Base-by-base conservation (phyloP, 805 yeast species). In the Metschnikowia cubensis region DNA sequence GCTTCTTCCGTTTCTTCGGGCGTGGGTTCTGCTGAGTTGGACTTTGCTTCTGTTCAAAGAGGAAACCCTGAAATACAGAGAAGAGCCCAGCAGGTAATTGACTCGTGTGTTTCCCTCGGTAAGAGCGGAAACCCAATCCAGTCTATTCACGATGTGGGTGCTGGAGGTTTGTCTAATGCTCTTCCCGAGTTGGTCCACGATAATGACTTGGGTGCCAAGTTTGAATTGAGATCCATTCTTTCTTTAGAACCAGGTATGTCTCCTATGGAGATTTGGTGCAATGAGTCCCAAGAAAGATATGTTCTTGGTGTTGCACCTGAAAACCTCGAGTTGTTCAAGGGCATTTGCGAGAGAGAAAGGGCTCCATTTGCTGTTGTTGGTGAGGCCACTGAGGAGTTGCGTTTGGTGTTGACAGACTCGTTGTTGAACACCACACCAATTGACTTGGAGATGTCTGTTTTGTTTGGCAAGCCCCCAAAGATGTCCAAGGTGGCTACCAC, bases 241-340 rank as follows among this genome's bases (percentile, higher is more conserved):
- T 85, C 90, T 35, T 79, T 90, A 57, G 99, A 94, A 69, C 96
- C 96, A 44, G 96, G 97, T 51, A 89, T 94, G 97, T 92, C 98
- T 4, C 98, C 99, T 49, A 89, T 94, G 96, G 99, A 94, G 75
- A 89, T 94, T 56, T 94, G 99, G 99, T 94, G 99, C 81, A 92
- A 96, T 62, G 99, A 94, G 73, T 94, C 98, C 2, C 99, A 94
- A 74, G 99, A 94, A 71, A 84, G 99, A 69, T 94, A 91, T 62
- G 99, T 94, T 21, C 71, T 94, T 60, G 98, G 96, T 57, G 96
- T 94, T 54, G 79, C 89, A 14, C 88, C 88, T 48, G 83, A 82
- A 53, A 87, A 90, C 65, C 71, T 92, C 51, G 80, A 80, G 6
- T 59, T 74, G 20, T 94, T 94, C 71, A 80, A 82, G 63, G 80